Conservation (phyloP, 768 basidiomycete species). For the Boletus rubescentipes region DNA sequence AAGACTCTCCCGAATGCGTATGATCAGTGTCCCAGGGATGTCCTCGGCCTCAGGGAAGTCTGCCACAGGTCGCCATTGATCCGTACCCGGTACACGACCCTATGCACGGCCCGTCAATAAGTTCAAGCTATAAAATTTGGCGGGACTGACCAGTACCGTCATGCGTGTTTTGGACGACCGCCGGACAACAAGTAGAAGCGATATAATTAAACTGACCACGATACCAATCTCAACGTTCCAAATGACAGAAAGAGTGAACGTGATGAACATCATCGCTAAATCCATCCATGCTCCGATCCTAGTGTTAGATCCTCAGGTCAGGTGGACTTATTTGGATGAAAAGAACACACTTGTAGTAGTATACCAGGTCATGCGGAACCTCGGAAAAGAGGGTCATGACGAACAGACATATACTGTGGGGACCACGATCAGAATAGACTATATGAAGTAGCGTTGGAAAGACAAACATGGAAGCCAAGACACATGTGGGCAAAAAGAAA, state of each 20-base stretch:
- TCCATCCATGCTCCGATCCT: conserved; percentile 93
- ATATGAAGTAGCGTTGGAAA: conserved; percentile 2
- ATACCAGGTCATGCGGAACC: conserved; percentile 82
- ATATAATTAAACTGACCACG: conserved; percentile 83
- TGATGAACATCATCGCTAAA: conserved; percentile 79
- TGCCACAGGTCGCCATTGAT: conserved; percentile 86
- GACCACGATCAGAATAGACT: conserved; percentile 3
- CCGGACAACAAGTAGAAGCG: conserved; percentile 85
- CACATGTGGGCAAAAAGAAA: conserved; percentile 86
- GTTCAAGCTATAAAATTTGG: background rate
- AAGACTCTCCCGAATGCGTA: conserved; percentile 86
- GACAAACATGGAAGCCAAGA: conserved; percentile 82
- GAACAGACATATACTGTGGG: conserved; percentile 72
- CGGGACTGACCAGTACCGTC: conserved; percentile 70
- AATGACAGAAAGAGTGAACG: conserved; percentile 83
- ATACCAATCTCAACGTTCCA: conserved; percentile 94
- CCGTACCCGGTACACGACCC: conserved; percentile 88
- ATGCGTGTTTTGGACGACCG: conserved; percentile 87
- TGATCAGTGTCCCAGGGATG: conserved; percentile 77
- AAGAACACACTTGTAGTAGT: conserved; percentile 71
- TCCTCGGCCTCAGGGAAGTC: conserved; percentile 86
- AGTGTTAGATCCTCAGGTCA: background rate
- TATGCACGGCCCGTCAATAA: conserved; percentile 26
- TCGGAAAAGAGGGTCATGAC: conserved; percentile 83
- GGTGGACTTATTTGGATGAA: background rate